phyloP scores from a whole-genome alignment of 108 stramenopile genomes.

The Nitzschia palea region DNA sequence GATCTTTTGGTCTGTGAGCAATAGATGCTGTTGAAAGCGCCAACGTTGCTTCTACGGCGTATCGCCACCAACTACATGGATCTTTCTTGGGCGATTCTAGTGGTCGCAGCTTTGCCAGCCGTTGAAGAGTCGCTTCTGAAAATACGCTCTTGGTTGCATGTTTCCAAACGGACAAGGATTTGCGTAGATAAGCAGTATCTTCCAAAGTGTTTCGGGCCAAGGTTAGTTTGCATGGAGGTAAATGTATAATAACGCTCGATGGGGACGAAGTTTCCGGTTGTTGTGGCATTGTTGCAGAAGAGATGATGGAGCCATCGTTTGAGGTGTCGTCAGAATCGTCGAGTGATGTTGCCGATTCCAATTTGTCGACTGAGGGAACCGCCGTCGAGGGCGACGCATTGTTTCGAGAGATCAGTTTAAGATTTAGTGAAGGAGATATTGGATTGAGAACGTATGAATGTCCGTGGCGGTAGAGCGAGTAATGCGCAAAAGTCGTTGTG shows the following conservation, averaged over 20 bases:
- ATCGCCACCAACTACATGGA: slow-evolving; percentile 64
- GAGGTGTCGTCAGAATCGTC: slow-evolving; percentile 15
- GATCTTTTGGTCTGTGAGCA: neutral
- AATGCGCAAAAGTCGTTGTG: neutral
- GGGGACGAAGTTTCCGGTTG: slow-evolving; percentile 16
- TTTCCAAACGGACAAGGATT: slow-evolving; percentile 52
- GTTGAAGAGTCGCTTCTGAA: slow-evolving; percentile 29
- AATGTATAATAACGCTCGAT: slow-evolving; percentile 18
- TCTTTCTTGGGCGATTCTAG: slow-evolving; percentile 24
- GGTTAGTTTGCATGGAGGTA: slow-evolving; percentile 56
- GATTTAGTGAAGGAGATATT: slow-evolving; percentile 63
- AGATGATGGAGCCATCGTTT: neutral
- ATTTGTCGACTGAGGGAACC: neutral
- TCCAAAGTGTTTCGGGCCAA: slow-evolving; percentile 57
- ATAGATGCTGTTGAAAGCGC: slow-evolving; percentile 16
- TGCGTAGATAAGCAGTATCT: slow-evolving; percentile 68
- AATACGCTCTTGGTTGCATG: slow-evolving; percentile 32
- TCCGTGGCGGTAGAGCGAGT: neutral
- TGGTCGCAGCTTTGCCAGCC: slow-evolving; percentile 43
- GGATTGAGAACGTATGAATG: slow-evolving; percentile 64
- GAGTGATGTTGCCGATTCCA: slow-evolving; percentile 4
- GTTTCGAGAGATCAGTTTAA: slow-evolving; percentile 33
- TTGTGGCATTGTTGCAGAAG: neutral
- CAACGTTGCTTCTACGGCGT: slow-evolving; percentile 50
- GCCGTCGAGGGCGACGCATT: neutral